phyloP scores from a whole-genome alignment of 2,329 filamentous ascomycete genomes.

The Aspergillus sp. region DNA sequence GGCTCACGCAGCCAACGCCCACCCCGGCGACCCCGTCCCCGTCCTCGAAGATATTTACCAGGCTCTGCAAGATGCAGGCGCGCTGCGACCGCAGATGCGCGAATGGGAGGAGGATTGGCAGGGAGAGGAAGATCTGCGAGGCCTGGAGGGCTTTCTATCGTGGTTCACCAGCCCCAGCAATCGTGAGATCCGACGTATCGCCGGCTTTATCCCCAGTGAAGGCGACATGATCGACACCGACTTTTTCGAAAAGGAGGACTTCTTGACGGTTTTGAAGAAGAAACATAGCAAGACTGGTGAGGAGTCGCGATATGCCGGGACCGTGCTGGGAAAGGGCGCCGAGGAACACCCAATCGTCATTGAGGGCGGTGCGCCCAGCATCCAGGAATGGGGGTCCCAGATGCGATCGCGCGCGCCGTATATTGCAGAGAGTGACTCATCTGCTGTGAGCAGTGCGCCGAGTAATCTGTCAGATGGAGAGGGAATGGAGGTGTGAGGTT shows the following conservation, averaged over 20 bases:
- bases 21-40: constrained; percentile 60
- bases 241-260: constrained; percentile 65
- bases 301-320: constrained; percentile 81
- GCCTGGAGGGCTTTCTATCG: constrained; percentile 72
- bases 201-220: constrained; percentile 64
- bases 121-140: constrained; percentile 73
- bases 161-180: constrained; percentile 77
- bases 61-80: constrained; percentile 78
- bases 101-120: constrained; percentile 67
- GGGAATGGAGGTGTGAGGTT: constrained; percentile 33
- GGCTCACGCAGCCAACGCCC: constrained; percentile 67
- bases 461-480: constrained; percentile 40
- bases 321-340: constrained; percentile 71
- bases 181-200: constrained; percentile 77
- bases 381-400: constrained; percentile 62
- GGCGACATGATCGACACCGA: constrained; percentile 50
- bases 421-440: constrained; percentile 33
- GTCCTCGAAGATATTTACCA: constrained; percentile 77
- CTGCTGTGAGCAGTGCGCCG: constrained; percentile 40
- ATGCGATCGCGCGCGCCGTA: constrained; percentile 31
- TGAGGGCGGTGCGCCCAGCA: constrained; percentile 71
- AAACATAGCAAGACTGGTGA: constrained; percentile 89
- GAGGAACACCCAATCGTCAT: constrained; percentile 73
- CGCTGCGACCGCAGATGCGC: constrained; percentile 67
- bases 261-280: constrained; percentile 76